Evolutionary conservation across 2,329 filamentous ascomycete species (phyloP).

Genomic region (Trichoderma polysporum): DNA sequence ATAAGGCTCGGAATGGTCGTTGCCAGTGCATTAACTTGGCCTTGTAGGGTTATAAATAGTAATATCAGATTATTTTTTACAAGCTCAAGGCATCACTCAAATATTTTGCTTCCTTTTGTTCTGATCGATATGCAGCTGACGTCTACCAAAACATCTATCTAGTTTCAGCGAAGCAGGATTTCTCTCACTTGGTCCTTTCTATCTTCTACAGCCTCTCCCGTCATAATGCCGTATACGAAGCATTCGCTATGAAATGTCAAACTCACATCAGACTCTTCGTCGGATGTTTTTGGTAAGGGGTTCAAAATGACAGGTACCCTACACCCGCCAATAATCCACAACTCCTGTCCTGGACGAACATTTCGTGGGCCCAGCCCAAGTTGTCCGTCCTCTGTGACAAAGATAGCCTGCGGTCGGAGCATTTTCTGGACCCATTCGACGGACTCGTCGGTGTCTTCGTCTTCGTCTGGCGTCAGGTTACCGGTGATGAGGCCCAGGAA

Average conservation of each 20-base stretch:
- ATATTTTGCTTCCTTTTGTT: not conserved
- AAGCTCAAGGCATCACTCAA: no score
- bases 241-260: conserved; percentile 9
- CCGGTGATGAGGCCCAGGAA: conserved; percentile 5
- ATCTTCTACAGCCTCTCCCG: not conserved
- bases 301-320: conserved; percentile 5
- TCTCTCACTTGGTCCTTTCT: not conserved
- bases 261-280: not conserved
- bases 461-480: not conserved
- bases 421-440: not conserved
- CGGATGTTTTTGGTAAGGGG: not conserved
- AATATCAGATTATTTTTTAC: not conserved
- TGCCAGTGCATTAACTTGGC: not conserved
- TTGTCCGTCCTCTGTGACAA: not conserved
- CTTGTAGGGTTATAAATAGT: conserved; percentile 4
- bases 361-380: conserved; percentile 4
- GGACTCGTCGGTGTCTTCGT: not conserved
- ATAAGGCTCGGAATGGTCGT: not conserved
- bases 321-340: conserved; percentile 1
- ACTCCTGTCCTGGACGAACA: not conserved
- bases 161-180: conserved; percentile 2
- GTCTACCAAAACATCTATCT: not conserved
- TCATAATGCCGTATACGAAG: conserved; percentile 1
- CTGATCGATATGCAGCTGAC: not conserved
- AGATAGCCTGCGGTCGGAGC: not conserved